These are phyloP conservation scores for Mucor racemosus DNA, from an alignment of 371 early-diverging fungal species.

Conservation along the genomic window DNA sequence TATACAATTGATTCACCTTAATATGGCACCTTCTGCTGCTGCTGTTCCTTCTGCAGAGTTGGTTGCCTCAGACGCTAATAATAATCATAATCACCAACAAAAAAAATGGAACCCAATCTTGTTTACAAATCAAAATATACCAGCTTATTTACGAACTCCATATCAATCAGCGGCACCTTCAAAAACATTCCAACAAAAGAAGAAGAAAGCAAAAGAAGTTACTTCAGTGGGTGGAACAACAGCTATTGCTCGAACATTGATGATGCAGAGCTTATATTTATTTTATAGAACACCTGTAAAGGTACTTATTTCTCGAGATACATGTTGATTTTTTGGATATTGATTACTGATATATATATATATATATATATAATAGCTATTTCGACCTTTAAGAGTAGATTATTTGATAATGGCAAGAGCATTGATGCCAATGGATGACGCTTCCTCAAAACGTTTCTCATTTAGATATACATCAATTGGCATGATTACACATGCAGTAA, in stretches of 20 bases:
- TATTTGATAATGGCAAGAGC: conserved; percentile 81
- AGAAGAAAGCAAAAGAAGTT: conserved; percentile 48
- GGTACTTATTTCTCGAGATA: conserved; percentile 36
- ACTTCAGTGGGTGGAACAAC: conserved; percentile 65
- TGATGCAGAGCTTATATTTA: conserved; percentile 71
- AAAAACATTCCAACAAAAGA: conserved; percentile 28
- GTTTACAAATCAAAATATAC: conserved; percentile 19
- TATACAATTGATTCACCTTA: neutral
- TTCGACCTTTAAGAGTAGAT: conserved; percentile 81
- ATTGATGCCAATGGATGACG: conserved; percentile 57
- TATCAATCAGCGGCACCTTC: conserved; percentile 4
- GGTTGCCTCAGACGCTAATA: neutral
- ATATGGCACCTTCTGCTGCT: conserved; percentile 11
- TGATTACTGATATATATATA: neutral
- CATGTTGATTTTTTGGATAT: neutral
- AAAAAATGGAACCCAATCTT: conserved; percentile 12
- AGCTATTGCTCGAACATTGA: conserved; percentile 62
- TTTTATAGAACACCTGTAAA: conserved; percentile 82
- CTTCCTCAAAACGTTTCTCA: conserved; percentile 44
- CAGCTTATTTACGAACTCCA: conserved; percentile 22
- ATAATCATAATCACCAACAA: neutral
- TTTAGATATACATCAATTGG: conserved; percentile 77
- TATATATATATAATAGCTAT: conserved; percentile 48
- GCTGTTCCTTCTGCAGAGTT: conserved; percentile 10
- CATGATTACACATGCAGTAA: conserved; percentile 74